Evolutionary conservation across 805 yeast species (phyloP).

Genomic region (Lachancea fermentati): DNA sequence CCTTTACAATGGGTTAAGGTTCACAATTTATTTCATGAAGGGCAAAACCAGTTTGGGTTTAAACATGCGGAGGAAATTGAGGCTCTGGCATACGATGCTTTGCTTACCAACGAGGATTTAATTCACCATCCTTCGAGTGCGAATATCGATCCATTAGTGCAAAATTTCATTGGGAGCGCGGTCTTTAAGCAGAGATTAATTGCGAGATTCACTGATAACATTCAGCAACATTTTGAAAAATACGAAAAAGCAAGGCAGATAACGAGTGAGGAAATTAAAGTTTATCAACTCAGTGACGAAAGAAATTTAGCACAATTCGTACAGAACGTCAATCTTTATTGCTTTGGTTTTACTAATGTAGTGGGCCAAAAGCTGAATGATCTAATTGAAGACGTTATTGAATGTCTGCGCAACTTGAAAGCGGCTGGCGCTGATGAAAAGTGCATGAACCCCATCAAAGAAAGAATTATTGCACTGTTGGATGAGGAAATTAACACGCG

Average conservation of each 20-base stretch:
- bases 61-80: neutral
- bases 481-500: neutral
- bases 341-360: constrained; percentile 11
- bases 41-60: constrained; percentile 2
- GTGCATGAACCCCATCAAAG: constrained; percentile 5
- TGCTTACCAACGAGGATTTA: constrained; percentile 4
- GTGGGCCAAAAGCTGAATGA: constrained; percentile 4
- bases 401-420: constrained; percentile 9
- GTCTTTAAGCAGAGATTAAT: constrained; percentile 10
- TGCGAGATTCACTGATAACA: constrained; percentile 10
- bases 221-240: constrained; percentile 7
- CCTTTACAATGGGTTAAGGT: constrained; percentile 19
- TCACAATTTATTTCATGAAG: constrained; percentile 13
- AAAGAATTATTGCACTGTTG: constrained; percentile 1
- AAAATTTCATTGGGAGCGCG: constrained; percentile 11
- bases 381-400: constrained; percentile 4
- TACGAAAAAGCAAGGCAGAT: constrained; percentile 3
- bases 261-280: neutral
- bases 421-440: constrained; percentile 4
- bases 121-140: neutral
- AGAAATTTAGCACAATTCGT: constrained; percentile 1
- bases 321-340: constrained; percentile 3
- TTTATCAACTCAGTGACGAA: neutral
- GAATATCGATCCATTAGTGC: neutral
- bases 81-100: constrained; percentile 3